These are phyloP conservation scores for Starmera caribaea DNA, from an alignment of 805 yeast species.

Conservation along the genomic window DNA sequence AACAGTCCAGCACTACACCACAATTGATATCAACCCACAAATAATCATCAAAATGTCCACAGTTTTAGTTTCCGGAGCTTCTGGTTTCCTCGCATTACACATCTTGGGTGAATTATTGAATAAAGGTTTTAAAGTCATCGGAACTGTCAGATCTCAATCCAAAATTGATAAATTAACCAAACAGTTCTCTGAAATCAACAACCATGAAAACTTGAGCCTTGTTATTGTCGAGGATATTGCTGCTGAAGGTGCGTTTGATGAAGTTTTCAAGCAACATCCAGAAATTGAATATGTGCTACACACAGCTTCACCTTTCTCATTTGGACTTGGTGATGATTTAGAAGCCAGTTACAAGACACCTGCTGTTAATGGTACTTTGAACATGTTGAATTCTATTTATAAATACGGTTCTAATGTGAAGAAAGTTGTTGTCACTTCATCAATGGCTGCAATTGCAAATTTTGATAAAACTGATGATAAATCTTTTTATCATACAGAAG, in stretches of 20 bases:
- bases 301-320: conserved; percentile 40
- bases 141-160: conserved; percentile 9
- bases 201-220: conserved; percentile 21
- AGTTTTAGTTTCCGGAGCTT: conserved; percentile 32
- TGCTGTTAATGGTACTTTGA: conserved; percentile 42
- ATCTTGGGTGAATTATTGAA: conserved; percentile 24
- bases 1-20: no score
- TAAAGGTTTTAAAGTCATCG: conserved; percentile 28
- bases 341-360: conserved; percentile 42
- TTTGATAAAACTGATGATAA: conserved; percentile 12
- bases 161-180: conserved; percentile 19
- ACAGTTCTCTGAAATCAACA: conserved; percentile 5
- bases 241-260: conserved; percentile 29
- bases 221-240: conserved; percentile 35
- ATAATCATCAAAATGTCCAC: neutral
- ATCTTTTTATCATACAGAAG: conserved; percentile 17
- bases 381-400: conserved; percentile 34
- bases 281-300: conserved; percentile 42
- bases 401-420: conserved; percentile 24
- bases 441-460: conserved; percentile 37
- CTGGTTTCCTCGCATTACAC: conserved; percentile 35
- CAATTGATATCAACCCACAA: no score
- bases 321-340: conserved; percentile 22
- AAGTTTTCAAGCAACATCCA: conserved; percentile 27
- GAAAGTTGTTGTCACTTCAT: conserved; percentile 44